Evolutionary conservation across 495 filamentous ascomycete species (phyloP).

Genomic region (Podospora tetraspora): DNA sequence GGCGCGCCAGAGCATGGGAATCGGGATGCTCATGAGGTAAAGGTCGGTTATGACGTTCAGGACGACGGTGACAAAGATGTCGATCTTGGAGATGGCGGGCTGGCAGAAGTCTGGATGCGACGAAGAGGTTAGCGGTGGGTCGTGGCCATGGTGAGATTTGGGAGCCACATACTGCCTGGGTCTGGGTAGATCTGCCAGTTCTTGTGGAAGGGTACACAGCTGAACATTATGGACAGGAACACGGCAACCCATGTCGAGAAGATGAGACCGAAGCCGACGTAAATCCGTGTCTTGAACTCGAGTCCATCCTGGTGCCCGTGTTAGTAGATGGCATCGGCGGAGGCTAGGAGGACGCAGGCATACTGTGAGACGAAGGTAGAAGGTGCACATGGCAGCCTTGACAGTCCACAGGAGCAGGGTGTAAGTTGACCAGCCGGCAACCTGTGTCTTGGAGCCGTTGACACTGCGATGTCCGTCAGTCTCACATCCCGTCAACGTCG

Average conservation of each 20-base stretch:
- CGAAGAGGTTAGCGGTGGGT: not conserved
- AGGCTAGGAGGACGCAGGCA: not conserved
- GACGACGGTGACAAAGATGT: constrained; percentile 43
- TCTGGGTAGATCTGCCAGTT: constrained; percentile 55
- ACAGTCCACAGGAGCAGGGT: constrained; percentile 53
- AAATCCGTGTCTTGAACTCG: constrained; percentile 48
- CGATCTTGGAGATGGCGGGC: constrained; percentile 42
- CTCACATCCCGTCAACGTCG: not conserved
- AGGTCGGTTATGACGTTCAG: constrained; percentile 47
- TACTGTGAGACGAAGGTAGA: constrained; percentile 58
- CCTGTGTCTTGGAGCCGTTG: constrained; percentile 55
- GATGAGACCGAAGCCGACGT: constrained; percentile 49
- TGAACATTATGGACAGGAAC: constrained; percentile 48
- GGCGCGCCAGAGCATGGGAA: constrained; percentile 50
- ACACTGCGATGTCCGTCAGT: constrained; percentile 30
- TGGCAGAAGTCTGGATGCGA: constrained; percentile 41
- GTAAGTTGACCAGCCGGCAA: constrained; percentile 55
- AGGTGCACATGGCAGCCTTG: constrained; percentile 55
- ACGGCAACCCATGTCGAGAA: constrained; percentile 49
- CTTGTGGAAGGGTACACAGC: constrained; percentile 46
- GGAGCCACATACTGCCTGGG: constrained; percentile 41
- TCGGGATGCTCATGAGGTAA: constrained; percentile 50
- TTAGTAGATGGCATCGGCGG: not conserved
- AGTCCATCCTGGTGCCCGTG: constrained; percentile 35
- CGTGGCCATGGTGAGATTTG: not conserved